Evolutionary conservation across 1,139 yeast species (phyloP), one percentile per base, ranked within the genome.

Genomic region (Magnusiomyces ingens): DNA sequence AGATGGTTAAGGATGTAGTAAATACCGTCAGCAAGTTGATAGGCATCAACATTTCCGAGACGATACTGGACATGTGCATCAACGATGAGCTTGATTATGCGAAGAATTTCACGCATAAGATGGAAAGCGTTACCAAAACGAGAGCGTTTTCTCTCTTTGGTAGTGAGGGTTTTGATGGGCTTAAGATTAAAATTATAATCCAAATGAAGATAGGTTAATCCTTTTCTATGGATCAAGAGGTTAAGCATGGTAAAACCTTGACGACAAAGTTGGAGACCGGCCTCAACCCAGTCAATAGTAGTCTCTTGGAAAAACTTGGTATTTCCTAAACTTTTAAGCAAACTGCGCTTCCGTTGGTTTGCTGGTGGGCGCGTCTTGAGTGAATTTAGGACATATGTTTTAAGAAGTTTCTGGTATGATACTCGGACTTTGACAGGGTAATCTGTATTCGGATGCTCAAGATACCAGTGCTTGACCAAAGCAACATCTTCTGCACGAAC

Each of bases 101-200:
- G 79, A 55, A 94, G 70, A 38, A 94, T 81, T 69, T 94, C 99
- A 59, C 99, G 78, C 67, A 91, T 86, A 52, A 94, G 70, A 69
- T 94, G 99, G 71, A 94, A 94, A 0, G 99, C 95, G 68, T 91
- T 86, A 60, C 99, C 99, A 70, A 94, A 93, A 59, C 99, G 78
- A 1, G 98, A 91, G 62, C 91, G 84, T 69, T 94, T 94, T 58
- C 99, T 79, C 67, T 94, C 99, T 65, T 94, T 94, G 0, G 99
- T 94, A 0, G 98, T 91, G 57, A 94, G 75, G 0, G 99, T 93
- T 68, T 93, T 93, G 1, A 96, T 93, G 4, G 99, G 99, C 68
- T 94, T 94, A 64, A 94, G 73, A 66, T 94, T 94, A 73, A 93
- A 94, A 67, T 94, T 94, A 70, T 90, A 93, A 67, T 94, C 99